Percentiles rank a stretch among this genome's conserved stretches.
These are phyloP conservation scores for Inonotus obliquus DNA, from an alignment of 1,284 basidiomycete genomes.

Conservation along the genomic window DNA sequence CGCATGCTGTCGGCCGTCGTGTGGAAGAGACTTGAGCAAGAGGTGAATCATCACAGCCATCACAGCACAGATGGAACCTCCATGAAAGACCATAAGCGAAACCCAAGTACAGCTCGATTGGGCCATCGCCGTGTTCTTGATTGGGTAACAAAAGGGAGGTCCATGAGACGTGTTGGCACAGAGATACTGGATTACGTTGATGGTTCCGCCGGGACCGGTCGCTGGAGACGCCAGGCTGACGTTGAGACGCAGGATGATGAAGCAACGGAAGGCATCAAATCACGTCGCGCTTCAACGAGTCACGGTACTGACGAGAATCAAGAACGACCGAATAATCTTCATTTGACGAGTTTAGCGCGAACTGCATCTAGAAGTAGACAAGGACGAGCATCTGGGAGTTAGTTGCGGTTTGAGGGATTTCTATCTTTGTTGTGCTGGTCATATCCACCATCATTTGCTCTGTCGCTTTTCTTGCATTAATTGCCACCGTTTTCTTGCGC, in stretches of 20 bases:
- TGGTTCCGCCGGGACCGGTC: conserved; percentile 62
- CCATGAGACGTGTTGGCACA: conserved; percentile 55
- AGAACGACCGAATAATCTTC: conserved; percentile 26
- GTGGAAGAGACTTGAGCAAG: conserved; percentile 34
- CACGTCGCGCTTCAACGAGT: conserved; percentile 23
- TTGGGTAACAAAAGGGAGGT: conserved; percentile 54
- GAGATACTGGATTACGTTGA: conserved; percentile 65
- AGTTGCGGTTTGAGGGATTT: conserved; percentile 15
- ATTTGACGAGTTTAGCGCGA: conserved; percentile 26
- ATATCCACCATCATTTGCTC: neutral
- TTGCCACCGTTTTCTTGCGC: neutral
- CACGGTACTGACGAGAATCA: conserved; percentile 35
- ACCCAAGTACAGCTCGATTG: conserved; percentile 33
- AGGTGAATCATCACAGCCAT: neutral
- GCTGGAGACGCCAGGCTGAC: conserved; percentile 34
- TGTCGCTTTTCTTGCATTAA: neutral
- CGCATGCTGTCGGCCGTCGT: conserved; percentile 72
- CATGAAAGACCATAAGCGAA: conserved; percentile 30
- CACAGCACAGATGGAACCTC: neutral
- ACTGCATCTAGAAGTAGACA: conserved; percentile 26
- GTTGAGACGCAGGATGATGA: conserved; percentile 36
- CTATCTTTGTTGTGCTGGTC: neutral
- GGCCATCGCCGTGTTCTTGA: conserved; percentile 39
- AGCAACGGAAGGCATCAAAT: conserved; percentile 26
- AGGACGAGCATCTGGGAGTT: conserved; percentile 2